Conservation (phyloP, 129 eudicot genomes). For the carrot (Daucus carota) region DH1_v3.0 NC_030389.2:43245501-43246000, state of each 20-base stretch:
- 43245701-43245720: conserved; percentile 2
- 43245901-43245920: not conserved
- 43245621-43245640: not conserved
- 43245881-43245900: not conserved
- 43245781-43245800: not conserved
- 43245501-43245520: not conserved
- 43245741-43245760: not conserved
- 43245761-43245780: not conserved
- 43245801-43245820: not conserved
- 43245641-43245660: not conserved
- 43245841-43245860: not conserved
- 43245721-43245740: not conserved
- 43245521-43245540: not conserved
- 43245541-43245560: not conserved
- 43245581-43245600: not conserved
- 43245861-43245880: not conserved
- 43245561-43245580: not conserved
- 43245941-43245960: not conserved
- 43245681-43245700: not conserved
- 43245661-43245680: not conserved
- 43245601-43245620: not conserved
- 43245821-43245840: not conserved
- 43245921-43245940: not conserved
- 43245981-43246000: conserved; percentile 5
- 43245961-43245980: conserved; percentile 1